A percentile compares a stretch with the other conserved stretches of the same genome.
phyloP scores from a whole-genome alignment of 192 early-diverging fungal genomes.

The Umbelopsis vinacea region DNA sequence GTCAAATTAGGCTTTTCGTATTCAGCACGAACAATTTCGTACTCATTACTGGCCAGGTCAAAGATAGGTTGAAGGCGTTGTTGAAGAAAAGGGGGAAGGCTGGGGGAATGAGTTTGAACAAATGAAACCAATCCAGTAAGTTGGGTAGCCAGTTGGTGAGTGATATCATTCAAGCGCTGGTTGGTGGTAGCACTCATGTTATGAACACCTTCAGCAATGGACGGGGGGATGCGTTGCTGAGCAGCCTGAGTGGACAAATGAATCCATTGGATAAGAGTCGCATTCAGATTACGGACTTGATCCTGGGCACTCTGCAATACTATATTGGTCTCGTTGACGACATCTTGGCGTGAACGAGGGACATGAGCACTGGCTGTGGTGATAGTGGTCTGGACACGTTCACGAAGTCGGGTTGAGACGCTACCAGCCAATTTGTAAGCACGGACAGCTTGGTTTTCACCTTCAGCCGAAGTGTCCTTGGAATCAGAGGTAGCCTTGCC shows the following conservation, averaged over 20 bases:
- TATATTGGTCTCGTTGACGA: conserved; percentile 34
- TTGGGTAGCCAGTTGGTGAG: conserved; percentile 32
- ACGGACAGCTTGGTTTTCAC: conserved; percentile 38
- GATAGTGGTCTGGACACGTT: conserved; percentile 36
- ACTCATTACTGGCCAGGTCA: conserved; percentile 49
- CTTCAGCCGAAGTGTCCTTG: conserved; percentile 24
- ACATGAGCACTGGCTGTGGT: conserved; percentile 30
- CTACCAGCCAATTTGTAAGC: conserved; percentile 34
- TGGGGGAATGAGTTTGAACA: conserved; percentile 49
- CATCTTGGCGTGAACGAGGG: conserved; percentile 32
- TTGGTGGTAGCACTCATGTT: conserved; percentile 25
- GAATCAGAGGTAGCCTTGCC: background rate
- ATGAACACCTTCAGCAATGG: conserved; percentile 29
- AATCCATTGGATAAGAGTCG: conserved; percentile 28
- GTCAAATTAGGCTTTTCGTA: conserved; percentile 48
- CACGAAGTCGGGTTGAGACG: conserved; percentile 35
- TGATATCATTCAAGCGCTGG: conserved; percentile 27
- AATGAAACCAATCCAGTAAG: conserved; percentile 44
- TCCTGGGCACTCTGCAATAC: conserved; percentile 33
- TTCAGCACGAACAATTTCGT: conserved; percentile 47
- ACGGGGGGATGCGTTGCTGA: conserved; percentile 27
- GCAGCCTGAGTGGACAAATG: conserved; percentile 35
- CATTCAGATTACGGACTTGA: conserved; percentile 35
- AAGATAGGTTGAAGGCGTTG: conserved; percentile 46
- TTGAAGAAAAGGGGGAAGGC: conserved; percentile 53